Evolutionary conservation across 371 early-diverging fungal species (phyloP), one percentile per base, ranked within the genome.

Genomic region (Rhizopus microsporus): DNA sequence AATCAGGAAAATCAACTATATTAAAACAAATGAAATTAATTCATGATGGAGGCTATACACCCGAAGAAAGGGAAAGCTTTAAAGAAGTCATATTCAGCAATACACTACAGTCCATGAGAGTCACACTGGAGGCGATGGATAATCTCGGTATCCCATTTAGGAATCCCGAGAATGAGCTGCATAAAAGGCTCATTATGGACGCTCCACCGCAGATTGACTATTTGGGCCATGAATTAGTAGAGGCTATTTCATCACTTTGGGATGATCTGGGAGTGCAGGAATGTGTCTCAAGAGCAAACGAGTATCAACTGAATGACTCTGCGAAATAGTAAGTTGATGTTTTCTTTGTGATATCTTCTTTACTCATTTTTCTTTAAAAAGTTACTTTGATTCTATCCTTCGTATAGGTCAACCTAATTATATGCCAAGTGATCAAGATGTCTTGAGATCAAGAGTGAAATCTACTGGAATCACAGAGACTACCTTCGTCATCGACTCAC

Each of bases 21-120:
- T 74, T 97, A 38, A 97, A 97, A 71, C 97, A 97, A 68, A 96
- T 97, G 95, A 91, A 92, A 67, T 83, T 96, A 35, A 95, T 97
- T 62, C 96, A 97, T 71, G 94, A 90, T 57, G 88, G 86, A 52
- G 98, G 98, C 2, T 97, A 92, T 74, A 86, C 88, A 40, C 64
- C 71, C 12, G 88, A 91, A 34, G 97, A 97, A 71, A 84, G 92
- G 39, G 88, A 89, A 55, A 87, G 90, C 32, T 96, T 91, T 76
- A 90, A 87, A 62, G 93, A 89, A 67, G 91, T 94, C 60, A 94
- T 97, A 48, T 93, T 92, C 67, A 83, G 88, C 52, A 97, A 97
- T 75, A 87, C 89, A 16, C 81, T 94, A 57, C 90, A 93, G 55
- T 92, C 94, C 17, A 94, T 94, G 93, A 84, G 89, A 49, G 90